Conservation (phyloP, 345 rosid genomes). For the Ceriops tagal region DNA sequence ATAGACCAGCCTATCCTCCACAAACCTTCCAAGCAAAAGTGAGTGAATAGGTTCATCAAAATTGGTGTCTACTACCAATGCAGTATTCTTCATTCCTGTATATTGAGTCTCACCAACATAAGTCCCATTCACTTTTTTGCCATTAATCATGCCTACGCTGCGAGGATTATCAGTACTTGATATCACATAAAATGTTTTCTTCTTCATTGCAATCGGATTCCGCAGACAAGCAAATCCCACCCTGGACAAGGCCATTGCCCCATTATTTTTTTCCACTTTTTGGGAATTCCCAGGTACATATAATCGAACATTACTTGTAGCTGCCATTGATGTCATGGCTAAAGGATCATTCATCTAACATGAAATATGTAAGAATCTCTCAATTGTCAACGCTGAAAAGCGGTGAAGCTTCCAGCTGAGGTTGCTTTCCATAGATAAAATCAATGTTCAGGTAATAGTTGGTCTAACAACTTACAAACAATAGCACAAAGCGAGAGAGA, state of each 20-base stretch:
- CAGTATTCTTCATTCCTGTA: slow-evolving; percentile 2
- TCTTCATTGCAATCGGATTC: slow-evolving; percentile 7
- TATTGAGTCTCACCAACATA: slow-evolving; percentile 10
- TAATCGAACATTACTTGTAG: slow-evolving; percentile 6
- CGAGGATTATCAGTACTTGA: slow-evolving; percentile 14
- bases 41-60: slow-evolving; percentile 22
- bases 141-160: slow-evolving; percentile 24
- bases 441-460: slow-evolving; percentile 10
- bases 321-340: slow-evolving; percentile 24
- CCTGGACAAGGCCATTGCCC: slow-evolving; percentile 2
- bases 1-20: slow-evolving; percentile 13
- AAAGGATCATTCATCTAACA: neutral
- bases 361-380: neutral
- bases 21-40: slow-evolving; percentile 23
- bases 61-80: neutral
- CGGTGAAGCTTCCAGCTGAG: neutral
- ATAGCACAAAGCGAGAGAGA: neutral
- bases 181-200: neutral
- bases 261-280: slow-evolving; percentile 1
- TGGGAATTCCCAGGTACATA: neutral
- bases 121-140: slow-evolving; percentile 30
- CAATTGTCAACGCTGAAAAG: neutral
- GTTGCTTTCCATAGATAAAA: neutral
- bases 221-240: slow-evolving; percentile 8
- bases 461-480: slow-evolving; percentile 21